Evolutionary conservation across 2,329 filamentous ascomycete genomes (phyloP).

Genomic region (Aspergillus ibericus): DNA sequence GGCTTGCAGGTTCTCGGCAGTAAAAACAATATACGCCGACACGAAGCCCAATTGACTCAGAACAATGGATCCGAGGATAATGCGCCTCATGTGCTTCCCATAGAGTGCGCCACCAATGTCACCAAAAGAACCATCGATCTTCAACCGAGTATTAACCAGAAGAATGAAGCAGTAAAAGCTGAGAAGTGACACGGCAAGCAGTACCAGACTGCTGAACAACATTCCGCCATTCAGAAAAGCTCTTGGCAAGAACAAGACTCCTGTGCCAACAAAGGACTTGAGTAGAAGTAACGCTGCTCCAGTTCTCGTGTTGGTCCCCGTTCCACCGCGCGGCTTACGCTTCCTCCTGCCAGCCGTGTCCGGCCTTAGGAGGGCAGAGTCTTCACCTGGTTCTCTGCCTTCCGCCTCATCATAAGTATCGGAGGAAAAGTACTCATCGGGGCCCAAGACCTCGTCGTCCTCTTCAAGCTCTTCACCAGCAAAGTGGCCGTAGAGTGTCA

Average conservation of each 20-base stretch:
- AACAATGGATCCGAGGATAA: conserved; percentile 90
- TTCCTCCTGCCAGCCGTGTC: conserved; percentile 68
- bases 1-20: conserved; percentile 90
- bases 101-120: conserved; percentile 93
- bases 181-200: conserved; percentile 79
- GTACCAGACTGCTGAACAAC: conserved; percentile 89
- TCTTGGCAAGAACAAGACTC: conserved; percentile 86
- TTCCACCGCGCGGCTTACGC: conserved; percentile 71
- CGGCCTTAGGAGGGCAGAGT: conserved; percentile 74
- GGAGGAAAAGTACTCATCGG: conserved; percentile 89
- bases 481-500: conserved; percentile 95
- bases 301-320: conserved; percentile 73
- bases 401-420: conserved; percentile 62
- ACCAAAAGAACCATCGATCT: conserved; percentile 91
- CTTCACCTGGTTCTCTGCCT: conserved; percentile 80
- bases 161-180: conserved; percentile 98
- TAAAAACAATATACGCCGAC: conserved; percentile 94
- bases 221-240: conserved; percentile 96
- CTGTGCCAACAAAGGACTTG: conserved; percentile 97
- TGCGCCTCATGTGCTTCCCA: conserved; percentile 80
- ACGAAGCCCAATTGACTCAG: conserved; percentile 95
- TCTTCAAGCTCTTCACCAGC: conserved; percentile 96
- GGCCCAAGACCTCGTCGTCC: conserved; percentile 83
- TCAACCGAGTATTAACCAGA: conserved; percentile 80
- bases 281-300: conserved; percentile 82